Conservation (phyloP, 2,329 filamentous ascomycete species). For the Aspergillus sp. region DNA sequence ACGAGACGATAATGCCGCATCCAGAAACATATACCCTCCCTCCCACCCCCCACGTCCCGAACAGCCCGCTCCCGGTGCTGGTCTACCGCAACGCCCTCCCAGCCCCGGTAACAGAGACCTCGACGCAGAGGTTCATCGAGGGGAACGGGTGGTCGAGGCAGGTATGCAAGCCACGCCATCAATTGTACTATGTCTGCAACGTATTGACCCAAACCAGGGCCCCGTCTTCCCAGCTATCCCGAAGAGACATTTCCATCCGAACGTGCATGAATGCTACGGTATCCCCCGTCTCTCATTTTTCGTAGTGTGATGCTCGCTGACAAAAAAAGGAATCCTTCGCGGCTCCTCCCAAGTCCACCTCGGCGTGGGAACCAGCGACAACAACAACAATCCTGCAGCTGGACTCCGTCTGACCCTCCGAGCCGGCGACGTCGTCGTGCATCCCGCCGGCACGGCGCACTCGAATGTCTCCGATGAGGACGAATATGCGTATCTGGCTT, state of each 20-base stretch:
- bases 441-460: slow-evolving; percentile 28
- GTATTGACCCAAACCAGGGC: no score
- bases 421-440: slow-evolving; percentile 26
- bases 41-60: slow-evolving; percentile 21
- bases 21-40: slow-evolving; percentile 15
- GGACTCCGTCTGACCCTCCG: slow-evolving; percentile 6
- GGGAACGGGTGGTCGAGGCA: slow-evolving; percentile 24
- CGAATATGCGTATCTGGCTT: slow-evolving; percentile 27
- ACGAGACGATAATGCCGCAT: no score
- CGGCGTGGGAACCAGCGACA: slow-evolving; percentile 17
- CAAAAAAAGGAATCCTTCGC: slow-evolving; percentile 13
- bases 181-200: no score
- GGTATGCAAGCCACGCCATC: no score
- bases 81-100: slow-evolving; percentile 27
- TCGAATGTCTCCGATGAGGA: slow-evolving; percentile 18
- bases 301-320: not conserved
- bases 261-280: slow-evolving; percentile 32
- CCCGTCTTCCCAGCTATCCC: slow-evolving; percentile 19
- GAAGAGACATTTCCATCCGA: slow-evolving; percentile 24
- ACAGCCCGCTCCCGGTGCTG: slow-evolving; percentile 25
- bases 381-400: slow-evolving; percentile 6
- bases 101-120: slow-evolving; percentile 13
- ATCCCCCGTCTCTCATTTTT: slow-evolving; percentile 2
- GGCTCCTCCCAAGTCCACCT: slow-evolving; percentile 20
- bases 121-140: slow-evolving; percentile 19